phyloP scores from a whole-genome alignment of 192 early-diverging fungal species.

The Coemansia sp. region DNA sequence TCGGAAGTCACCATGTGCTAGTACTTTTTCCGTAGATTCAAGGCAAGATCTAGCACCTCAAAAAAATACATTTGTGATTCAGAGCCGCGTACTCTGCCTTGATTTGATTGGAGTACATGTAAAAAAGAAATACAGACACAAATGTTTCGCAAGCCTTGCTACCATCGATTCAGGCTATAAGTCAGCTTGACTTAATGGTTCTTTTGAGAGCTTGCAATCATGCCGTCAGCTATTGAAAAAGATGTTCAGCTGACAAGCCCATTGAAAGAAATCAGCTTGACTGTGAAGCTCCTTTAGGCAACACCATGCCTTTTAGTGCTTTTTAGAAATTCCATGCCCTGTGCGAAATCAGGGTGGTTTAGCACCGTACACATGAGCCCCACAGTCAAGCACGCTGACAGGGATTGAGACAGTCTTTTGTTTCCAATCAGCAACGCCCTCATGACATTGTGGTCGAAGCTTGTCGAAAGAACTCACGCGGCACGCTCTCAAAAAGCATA shows the following conservation, averaged over 20 bases:
- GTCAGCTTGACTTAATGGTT: background rate
- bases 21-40: background rate
- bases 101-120: too few species aligned
- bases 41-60: too few species aligned
- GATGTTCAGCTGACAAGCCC: background rate
- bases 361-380: background rate
- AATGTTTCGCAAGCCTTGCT: too few species aligned
- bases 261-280: background rate
- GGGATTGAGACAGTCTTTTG: background rate
- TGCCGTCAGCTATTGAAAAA: background rate
- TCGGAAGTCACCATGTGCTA: constrained; percentile 40
- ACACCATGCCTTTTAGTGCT: background rate
- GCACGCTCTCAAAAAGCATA: background rate
- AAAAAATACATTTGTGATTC: too few species aligned
- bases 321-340: background rate
- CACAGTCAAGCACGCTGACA: background rate
- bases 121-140: too few species aligned
- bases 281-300: background rate
- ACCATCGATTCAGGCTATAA: too few species aligned
- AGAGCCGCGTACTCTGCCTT: too few species aligned
- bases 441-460: background rate
- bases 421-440: background rate
- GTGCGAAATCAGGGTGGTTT: background rate
- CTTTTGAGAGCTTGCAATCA: background rate
- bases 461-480: background rate